These are phyloP conservation scores for Quercus engelmannii DNA, from an alignment of 306 rosid species.

Conservation along the genomic window DNA sequence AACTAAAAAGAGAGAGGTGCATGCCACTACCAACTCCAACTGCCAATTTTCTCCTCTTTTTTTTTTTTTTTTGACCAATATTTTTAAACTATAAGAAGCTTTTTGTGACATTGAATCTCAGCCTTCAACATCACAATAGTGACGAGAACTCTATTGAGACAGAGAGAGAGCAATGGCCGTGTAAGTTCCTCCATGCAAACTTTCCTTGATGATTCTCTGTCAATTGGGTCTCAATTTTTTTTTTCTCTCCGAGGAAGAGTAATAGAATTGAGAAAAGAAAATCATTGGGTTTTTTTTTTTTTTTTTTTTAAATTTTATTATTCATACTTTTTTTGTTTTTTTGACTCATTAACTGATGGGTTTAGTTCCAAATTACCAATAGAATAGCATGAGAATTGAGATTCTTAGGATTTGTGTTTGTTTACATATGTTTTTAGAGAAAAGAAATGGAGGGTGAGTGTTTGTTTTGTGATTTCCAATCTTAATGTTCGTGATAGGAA, in stretches of 20 bases:
- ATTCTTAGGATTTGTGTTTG: too few species aligned
- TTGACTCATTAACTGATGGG: too few species aligned
- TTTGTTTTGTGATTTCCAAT: too few species aligned
- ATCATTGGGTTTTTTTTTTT: neutral
- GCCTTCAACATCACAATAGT: neutral
- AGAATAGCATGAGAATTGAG: neutral
- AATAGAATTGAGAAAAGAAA: neutral
- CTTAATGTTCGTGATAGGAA: too few species aligned
- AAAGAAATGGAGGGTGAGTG: too few species aligned
- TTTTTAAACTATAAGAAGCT: neutral
- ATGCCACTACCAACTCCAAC: neutral
- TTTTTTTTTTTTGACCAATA: neutral
- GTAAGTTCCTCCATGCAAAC: constrained; percentile 12
- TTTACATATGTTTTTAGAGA: too few species aligned
- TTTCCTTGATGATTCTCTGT: neutral
- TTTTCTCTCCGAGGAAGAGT: neutral
- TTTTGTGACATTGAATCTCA: neutral
- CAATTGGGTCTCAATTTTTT: neutral
- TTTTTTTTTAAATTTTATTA: neutral
- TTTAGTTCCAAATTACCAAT: neutral
- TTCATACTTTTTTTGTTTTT: neutral
- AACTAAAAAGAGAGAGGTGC: neutral
- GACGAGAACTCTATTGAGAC: neutral
- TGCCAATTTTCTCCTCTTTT: neutral
- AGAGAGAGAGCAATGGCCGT: constrained; percentile 16